phyloP scores from a whole-genome alignment of 176 grass and related monocot genomes.

The Olyra latifolia region DNA sequence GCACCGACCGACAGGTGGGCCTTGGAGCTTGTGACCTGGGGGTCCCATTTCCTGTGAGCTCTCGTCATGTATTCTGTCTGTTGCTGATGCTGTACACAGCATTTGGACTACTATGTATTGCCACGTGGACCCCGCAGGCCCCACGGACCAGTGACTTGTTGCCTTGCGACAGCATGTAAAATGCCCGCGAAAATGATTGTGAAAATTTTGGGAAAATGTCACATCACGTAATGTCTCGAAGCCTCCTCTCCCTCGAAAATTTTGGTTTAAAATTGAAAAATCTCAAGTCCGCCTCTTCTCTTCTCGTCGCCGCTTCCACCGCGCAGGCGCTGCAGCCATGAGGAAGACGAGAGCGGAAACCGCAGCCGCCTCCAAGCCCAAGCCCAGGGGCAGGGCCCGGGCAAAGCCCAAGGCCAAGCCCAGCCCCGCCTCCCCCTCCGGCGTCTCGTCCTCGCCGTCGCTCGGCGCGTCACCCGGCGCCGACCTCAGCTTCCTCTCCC shows the following conservation, averaged over 20 bases:
- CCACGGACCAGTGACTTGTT: not conserved
- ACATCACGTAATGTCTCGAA: not conserved
- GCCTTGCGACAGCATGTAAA: too few species aligned
- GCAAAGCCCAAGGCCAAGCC: slow-evolving; percentile 37
- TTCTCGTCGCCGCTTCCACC: not conserved
- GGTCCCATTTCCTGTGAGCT: not conserved
- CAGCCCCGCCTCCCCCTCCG: slow-evolving; percentile 32
- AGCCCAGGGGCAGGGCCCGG: not conserved
- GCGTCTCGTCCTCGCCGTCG: slow-evolving; percentile 26
- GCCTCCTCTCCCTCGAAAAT: too few species aligned
- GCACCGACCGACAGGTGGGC: not conserved
- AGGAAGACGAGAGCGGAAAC: slow-evolving; percentile 28
- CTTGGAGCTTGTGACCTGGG: too few species aligned
- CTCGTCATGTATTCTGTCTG: not conserved
- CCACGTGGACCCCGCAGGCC: not conserved
- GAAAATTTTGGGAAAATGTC: too few species aligned
- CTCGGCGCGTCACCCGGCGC: not conserved
- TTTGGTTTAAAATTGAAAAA: slow-evolving; percentile 19
- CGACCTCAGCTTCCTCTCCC: slow-evolving; percentile 37
- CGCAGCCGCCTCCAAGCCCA: slow-evolving; percentile 11
- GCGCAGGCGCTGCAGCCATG: slow-evolving; percentile 1
- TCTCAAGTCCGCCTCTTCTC: not conserved
- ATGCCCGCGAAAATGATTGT: too few species aligned
- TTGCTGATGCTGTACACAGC: not conserved
- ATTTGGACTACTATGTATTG: not conserved